Conservation (phyloP, 169 alveolate species). For the Toxoplasma gondii region DNA sequence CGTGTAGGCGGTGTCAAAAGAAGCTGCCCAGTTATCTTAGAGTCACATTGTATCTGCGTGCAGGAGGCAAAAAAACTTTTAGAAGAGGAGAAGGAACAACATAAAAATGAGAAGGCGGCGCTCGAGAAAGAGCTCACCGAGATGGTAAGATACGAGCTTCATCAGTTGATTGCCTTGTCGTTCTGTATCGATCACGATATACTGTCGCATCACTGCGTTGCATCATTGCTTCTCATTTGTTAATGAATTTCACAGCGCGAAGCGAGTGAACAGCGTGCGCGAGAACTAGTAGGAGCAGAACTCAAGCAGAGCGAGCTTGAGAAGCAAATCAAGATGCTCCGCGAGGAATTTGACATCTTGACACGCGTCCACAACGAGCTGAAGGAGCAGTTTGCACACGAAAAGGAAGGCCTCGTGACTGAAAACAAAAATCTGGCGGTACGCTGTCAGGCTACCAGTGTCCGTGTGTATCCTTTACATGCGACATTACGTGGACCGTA, state of each 20-base stretch:
- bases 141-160: not conserved
- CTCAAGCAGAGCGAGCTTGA: constrained; percentile 23
- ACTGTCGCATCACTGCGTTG: too few species aligned
- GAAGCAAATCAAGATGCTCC: constrained; percentile 30
- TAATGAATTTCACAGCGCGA: constrained; percentile 18
- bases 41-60: not conserved
- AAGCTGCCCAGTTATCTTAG: not conserved
- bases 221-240: too few species aligned
- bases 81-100: not conserved
- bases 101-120: not conserved
- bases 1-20: not conserved
- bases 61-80: not conserved
- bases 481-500: too few species aligned
- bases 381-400: constrained; percentile 18
- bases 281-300: not conserved
- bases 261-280: constrained; percentile 11
- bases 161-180: too few species aligned
- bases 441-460: not conserved
- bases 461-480: too few species aligned
- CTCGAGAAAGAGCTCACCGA: constrained; percentile 20
- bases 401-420: not conserved
- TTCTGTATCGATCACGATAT: too few species aligned
- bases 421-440: constrained; percentile 16
- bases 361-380: constrained; percentile 34
- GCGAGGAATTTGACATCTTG: constrained; percentile 25